Conservation (phyloP, 192 early-diverging fungal genomes). For the Coemansia sp. region DNA sequence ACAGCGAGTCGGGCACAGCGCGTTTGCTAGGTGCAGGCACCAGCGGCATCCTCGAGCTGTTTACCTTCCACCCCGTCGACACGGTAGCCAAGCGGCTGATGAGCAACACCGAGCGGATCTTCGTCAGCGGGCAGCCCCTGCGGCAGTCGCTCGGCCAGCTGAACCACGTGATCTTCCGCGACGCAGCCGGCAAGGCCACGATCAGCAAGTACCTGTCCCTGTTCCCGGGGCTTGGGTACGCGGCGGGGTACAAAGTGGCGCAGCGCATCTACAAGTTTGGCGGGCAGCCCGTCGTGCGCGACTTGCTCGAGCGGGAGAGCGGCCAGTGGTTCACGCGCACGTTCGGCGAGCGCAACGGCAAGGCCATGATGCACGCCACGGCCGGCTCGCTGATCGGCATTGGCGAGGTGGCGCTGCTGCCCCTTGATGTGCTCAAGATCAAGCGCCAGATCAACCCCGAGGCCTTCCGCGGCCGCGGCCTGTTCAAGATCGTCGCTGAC, state of each 20-base stretch:
- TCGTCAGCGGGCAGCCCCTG: constrained; percentile 68
- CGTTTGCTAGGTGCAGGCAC: constrained; percentile 88
- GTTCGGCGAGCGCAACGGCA: constrained; percentile 94
- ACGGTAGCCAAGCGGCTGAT: constrained; percentile 98
- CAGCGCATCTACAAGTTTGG: constrained; percentile 99
- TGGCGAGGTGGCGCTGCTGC: constrained; percentile 95
- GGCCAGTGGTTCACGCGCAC: constrained; percentile 70
- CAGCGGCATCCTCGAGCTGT: constrained; percentile 92
- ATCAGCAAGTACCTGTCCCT: constrained; percentile 89
- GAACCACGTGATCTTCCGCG: constrained; percentile 91
- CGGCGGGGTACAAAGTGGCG: constrained; percentile 97
- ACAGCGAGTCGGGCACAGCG: constrained; percentile 87
- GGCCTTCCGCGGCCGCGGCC: constrained; percentile 80
- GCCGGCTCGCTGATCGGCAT: constrained; percentile 97
- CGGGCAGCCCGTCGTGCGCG: constrained; percentile 95
- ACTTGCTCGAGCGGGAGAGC: constrained; percentile 87
- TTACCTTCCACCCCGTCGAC: constrained; percentile 98
- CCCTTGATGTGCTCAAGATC: constrained; percentile 98
- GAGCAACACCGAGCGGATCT: constrained; percentile 85
- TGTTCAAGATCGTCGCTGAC: constrained; percentile 77
- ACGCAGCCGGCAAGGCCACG: constrained; percentile 74
- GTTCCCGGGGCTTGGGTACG: constrained; percentile 97
- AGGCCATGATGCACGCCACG: constrained; percentile 97
- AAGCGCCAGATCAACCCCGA: constrained; percentile 95
- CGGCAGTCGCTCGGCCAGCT: constrained; percentile 69